Evolutionary conservation across 176 grass and related monocot species (phyloP).

Genomic region (Typha latifolia): DNA sequence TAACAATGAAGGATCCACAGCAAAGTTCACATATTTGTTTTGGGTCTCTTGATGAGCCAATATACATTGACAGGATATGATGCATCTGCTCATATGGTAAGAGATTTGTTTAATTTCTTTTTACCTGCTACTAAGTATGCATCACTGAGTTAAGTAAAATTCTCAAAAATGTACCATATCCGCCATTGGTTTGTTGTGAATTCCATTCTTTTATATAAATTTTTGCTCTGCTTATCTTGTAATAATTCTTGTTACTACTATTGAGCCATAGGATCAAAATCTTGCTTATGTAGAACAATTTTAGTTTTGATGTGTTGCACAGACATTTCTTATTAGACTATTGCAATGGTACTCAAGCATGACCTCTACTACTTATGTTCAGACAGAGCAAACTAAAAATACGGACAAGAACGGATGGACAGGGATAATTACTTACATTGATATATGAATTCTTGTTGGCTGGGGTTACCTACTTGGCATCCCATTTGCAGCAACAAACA

Average conservation of each 20-base stretch:
- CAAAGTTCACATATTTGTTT: slow-evolving; percentile 68
- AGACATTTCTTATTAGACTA: background rate
- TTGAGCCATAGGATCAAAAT: no score
- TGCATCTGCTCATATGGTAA: slow-evolving; percentile 83
- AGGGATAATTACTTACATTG: slow-evolving; percentile 78
- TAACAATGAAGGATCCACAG: slow-evolving; percentile 65
- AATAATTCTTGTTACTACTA: no score
- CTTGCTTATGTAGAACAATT: background rate
- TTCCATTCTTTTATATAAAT: background rate
- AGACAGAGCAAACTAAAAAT: slow-evolving; percentile 86
- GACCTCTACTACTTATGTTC: background rate
- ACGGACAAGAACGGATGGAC: slow-evolving; percentile 70
- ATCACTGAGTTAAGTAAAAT: background rate
- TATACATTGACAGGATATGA: slow-evolving; percentile 82
- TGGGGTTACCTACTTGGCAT: slow-evolving; percentile 82
- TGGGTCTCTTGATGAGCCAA: slow-evolving; percentile 89
- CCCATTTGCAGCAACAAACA: slow-evolving; percentile 72
- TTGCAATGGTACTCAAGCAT: background rate
- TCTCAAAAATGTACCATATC: background rate
- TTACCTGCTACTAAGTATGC: background rate
- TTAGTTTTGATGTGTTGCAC: background rate
- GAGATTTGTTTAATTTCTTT: background rate
- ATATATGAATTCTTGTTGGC: slow-evolving; percentile 56
- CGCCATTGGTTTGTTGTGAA: background rate
- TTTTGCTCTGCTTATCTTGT: no score